Evolutionary conservation across 2,329 filamentous ascomycete species (phyloP).

Genomic region (Aspergillus sp.): DNA sequence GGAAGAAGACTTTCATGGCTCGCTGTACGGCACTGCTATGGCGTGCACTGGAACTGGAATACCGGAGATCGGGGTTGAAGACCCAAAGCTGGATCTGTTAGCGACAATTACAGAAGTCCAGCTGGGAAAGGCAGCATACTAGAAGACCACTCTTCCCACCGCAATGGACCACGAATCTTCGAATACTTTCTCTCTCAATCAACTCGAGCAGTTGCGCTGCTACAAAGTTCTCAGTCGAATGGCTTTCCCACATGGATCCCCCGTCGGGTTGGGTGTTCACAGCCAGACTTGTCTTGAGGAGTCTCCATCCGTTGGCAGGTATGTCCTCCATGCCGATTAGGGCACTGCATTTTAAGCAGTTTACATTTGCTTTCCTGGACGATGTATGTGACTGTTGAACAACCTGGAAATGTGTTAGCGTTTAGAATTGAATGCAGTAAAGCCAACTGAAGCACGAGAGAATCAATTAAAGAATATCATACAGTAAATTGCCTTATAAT

Average conservation of each 20-base stretch:
- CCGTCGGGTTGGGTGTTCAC: constrained; percentile 19
- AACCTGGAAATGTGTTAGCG: constrained; percentile 9
- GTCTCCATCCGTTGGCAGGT: constrained; percentile 36
- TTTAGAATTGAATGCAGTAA: neutral
- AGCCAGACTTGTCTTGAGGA: constrained; percentile 42
- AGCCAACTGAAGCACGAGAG: too few relatives aligned
- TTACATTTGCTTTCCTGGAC: constrained; percentile 23
- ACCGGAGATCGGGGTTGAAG: constrained; percentile 51
- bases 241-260: constrained; percentile 17
- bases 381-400: constrained; percentile 20
- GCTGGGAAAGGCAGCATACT: constrained; percentile 16
- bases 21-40: constrained; percentile 30
- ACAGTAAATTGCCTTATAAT: neutral
- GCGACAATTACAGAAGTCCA: constrained; percentile 1
- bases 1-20: constrained; percentile 52
- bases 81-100: constrained; percentile 42
- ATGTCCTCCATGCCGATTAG: constrained; percentile 32
- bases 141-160: constrained; percentile 25
- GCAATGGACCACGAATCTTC: constrained; percentile 45
- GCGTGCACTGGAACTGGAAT: constrained; percentile 39
- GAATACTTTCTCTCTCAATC: constrained; percentile 46
- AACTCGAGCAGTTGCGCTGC: constrained; percentile 48
- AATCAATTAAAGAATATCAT: neutral
- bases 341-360: constrained; percentile 22
- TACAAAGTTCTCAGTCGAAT: constrained; percentile 33